Evolutionary conservation across 148 eudicot species (phyloP).

Genomic region (Amaranthus hypochondriacus): DNA sequence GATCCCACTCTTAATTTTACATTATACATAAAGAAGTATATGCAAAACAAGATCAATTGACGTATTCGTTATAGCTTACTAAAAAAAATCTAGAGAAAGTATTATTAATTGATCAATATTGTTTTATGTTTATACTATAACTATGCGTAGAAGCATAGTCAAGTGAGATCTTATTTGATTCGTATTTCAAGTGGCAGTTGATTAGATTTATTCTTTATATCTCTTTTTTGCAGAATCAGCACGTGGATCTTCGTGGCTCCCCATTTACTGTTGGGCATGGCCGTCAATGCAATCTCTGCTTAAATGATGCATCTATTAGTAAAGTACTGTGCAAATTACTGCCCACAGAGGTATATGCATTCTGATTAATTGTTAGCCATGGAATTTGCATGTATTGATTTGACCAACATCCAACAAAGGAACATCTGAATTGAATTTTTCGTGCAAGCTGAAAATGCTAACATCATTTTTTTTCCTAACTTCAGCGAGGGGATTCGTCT

Average conservation of each 20-base stretch:
- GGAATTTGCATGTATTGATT: not conserved
- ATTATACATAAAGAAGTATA: too few relatives aligned
- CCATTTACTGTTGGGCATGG: constrained; percentile 81
- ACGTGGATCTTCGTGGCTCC: constrained; percentile 42
- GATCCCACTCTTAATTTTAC: too few relatives aligned
- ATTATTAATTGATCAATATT: too few relatives aligned
- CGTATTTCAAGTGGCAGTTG: not conserved
- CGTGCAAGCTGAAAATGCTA: not conserved
- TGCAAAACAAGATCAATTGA: too few relatives aligned
- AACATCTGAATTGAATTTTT: not conserved
- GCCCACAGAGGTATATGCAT: constrained; percentile 52
- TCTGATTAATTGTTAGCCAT: not conserved
- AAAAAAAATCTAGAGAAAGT: too few relatives aligned
- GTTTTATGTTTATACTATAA: too few relatives aligned
- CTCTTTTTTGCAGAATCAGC: constrained; percentile 51
- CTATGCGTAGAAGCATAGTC: too few relatives aligned
- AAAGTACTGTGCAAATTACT: constrained; percentile 71
- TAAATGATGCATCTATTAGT: constrained; percentile 62
- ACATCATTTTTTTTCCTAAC: not conserved
- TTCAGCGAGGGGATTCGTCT: constrained; percentile 46
- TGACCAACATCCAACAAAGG: not conserved
- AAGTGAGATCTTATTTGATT: too few relatives aligned
- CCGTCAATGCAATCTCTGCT: constrained; percentile 63
- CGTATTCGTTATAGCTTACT: too few relatives aligned
- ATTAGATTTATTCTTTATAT: not conserved